Base-by-base conservation (phyloP, 1,284 basidiomycete species). In the Pyrrhoderma lamaoense region DNA sequence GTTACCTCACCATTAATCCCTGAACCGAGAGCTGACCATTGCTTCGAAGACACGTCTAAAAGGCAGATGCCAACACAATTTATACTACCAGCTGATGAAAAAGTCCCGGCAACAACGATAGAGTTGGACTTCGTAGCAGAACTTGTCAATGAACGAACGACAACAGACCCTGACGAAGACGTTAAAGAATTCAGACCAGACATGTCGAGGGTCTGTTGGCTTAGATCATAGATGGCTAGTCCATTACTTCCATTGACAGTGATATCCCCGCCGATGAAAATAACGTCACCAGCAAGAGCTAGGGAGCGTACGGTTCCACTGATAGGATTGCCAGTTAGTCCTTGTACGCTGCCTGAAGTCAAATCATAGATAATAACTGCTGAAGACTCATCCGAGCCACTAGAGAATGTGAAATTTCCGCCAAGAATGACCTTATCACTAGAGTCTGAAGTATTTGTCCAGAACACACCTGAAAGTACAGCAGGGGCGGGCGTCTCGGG, bases 401-500 rank as follows among this genome's bases (percentile, higher is more conserved):
- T 62, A 9, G 68, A 64, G 60, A 85, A 86, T 2, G 84, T 80
- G 64, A 96, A 97, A 67, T 95, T 93, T 45, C 94, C 94, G 36
- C 93, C 94, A 46, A 98, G 72, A 57, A 97, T 80, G 36, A 80
- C 82, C 42, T 91, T 68, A 55, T 88, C 75, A 40, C 72, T 70
- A 2, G 75, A 75, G 3, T 80, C 79, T 1, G 83, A 80, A 37
- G 73, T 74, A 62, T 96, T 96, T 14, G 80, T 85, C 89, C 90
- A 98, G 71, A 94, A 98, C 1, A 80, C 79, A 34, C 91, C 94
- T 0, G 90, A 77, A 39, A 96, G 74, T 51, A 97, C 81, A 27
- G 92, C 83, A 1, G 93, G 90, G 1, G 89, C 83, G 0, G 77
- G 69, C 1, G 79, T 73, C 1, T 80, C 66, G 23, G 76, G 70